phyloP scores from a whole-genome alignment of 257 asterid species.

The Gentiana dahurica region DNA sequence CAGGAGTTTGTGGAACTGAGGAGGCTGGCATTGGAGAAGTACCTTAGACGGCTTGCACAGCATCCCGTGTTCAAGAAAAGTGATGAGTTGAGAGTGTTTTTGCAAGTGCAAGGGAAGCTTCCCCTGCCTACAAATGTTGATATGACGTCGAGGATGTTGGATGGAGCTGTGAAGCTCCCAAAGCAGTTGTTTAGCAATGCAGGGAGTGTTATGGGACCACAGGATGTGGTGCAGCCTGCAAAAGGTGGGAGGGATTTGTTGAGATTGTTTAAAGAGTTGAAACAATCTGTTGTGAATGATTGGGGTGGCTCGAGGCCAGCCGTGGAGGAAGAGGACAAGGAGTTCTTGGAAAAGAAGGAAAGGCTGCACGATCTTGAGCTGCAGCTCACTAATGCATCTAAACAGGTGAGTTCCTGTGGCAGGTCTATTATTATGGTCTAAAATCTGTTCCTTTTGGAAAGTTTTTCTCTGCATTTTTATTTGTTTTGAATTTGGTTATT shows the following conservation, averaged over 20 bases:
- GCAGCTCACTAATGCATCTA: slow-evolving; percentile 73
- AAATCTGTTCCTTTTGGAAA: neutral
- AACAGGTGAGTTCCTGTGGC: slow-evolving; percentile 41
- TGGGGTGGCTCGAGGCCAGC: slow-evolving; percentile 65
- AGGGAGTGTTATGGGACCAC: slow-evolving; percentile 57
- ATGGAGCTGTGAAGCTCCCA: slow-evolving; percentile 88
- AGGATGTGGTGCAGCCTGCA: slow-evolving; percentile 86
- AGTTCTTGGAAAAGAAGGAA: slow-evolving; percentile 73
- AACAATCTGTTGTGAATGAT: slow-evolving; percentile 84
- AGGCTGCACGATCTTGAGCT: slow-evolving; percentile 66
- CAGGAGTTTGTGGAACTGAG: slow-evolving; percentile 98
- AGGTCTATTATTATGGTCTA: neutral
- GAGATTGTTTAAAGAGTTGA: slow-evolving; percentile 86
- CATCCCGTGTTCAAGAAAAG: slow-evolving; percentile 78
- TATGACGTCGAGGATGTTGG: slow-evolving; percentile 80
- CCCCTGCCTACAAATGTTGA: slow-evolving; percentile 67
- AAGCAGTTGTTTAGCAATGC: slow-evolving; percentile 83
- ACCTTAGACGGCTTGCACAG: slow-evolving; percentile 57
- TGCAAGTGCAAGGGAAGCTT: slow-evolving; percentile 79
- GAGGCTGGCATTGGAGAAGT: slow-evolving; percentile 80
- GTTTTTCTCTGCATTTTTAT: neutral
- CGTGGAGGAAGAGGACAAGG: slow-evolving; percentile 81
- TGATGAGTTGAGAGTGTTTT: slow-evolving; percentile 84
- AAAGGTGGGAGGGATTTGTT: slow-evolving; percentile 89
- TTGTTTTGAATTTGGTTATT: neutral